Base-by-base conservation (phyloP, 306 rosid species). In the Dryas octopetala region DNA sequence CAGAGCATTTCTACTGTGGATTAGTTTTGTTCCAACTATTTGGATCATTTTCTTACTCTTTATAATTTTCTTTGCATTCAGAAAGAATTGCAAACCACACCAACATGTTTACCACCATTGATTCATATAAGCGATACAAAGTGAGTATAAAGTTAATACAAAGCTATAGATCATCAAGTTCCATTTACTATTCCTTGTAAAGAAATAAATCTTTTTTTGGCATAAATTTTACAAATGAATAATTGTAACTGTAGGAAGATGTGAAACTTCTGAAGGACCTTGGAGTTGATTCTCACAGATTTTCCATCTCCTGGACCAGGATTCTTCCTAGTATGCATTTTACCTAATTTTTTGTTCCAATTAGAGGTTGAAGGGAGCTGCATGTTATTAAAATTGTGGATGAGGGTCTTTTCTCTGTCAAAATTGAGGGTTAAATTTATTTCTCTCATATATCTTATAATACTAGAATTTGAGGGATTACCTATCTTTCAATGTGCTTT, bases 231-330 rank as follows among this genome's bases (percentile, higher is more conserved):
- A 23, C 9, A 0, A 12, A 32, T 7, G 1, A 55, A n/a, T 76
- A 47, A 54, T 58, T 59, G 54, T 6, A 53, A 28, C 62, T 54
- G 9, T 9, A 83, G 87, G 74, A 79, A 38, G 87, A 83, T 8
- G 79, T 83, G 54, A 23, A 43, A 28, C 5, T 5, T 14, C 5
- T 83, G 16, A 83, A 80, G 64, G 7, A 28, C 9, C 79, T 83
- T 32, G 84, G 87, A 63, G 46, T 76, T 26, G 59, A 76, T 15
- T 2, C 73, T 62, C 77, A 83, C 9, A 68, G 80, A 76, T 68
- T 80, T 15, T 83, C 87, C 5, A 73, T 83, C 66, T 49, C 74
- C 0, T 83, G 87, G 87, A 76, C 73, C 19, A 80, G 87, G 62
- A 32, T 83, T 62, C 6, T 83, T 2, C 87, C 84, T 0, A 64